phyloP scores from a whole-genome alignment of 306 rosid species.

The Myrica gale region DNA sequence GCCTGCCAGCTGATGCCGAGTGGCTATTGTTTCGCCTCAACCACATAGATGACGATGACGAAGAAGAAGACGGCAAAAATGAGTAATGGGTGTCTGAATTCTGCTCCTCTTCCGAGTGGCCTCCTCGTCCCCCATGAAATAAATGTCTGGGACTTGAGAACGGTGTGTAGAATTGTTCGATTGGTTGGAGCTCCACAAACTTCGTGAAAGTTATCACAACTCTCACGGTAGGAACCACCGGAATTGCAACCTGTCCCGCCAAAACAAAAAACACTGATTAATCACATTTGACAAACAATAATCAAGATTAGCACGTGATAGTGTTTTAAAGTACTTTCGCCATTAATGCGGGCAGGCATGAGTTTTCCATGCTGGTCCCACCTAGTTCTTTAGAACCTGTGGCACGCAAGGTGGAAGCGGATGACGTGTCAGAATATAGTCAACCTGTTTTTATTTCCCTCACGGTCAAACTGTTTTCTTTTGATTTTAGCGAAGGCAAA shows the following conservation, averaged over 20 bases:
- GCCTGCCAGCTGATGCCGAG: constrained; percentile 41
- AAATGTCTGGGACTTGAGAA: constrained; percentile 76
- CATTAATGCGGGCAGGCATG: not conserved
- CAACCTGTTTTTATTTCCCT: no score
- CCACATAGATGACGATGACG: constrained; percentile 48
- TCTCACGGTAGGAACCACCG: constrained; percentile 94
- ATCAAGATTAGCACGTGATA: not conserved
- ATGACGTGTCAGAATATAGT: constrained; percentile 3
- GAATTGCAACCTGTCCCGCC: constrained; percentile 76
- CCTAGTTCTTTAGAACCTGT: not conserved
- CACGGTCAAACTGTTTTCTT: constrained; percentile 6
- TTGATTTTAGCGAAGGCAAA: no score
- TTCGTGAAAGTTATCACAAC: constrained; percentile 95
- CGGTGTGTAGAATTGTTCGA: constrained; percentile 81
- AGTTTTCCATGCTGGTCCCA: not conserved
- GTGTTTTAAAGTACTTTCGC: not conserved
- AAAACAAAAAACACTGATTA: constrained; percentile 22
- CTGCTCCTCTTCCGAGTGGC: constrained; percentile 34
- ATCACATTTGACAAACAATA: not conserved
- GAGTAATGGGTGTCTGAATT: constrained; percentile 29
- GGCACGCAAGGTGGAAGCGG: not conserved
- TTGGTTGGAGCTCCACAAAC: constrained; percentile 77
- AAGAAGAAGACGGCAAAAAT: constrained; percentile 29
- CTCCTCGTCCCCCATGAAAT: constrained; percentile 33
- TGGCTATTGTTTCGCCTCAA: constrained; percentile 60